phyloP scores from a whole-genome alignment of 116 monocot species.

The Trichopus zeylanicus region DNA sequence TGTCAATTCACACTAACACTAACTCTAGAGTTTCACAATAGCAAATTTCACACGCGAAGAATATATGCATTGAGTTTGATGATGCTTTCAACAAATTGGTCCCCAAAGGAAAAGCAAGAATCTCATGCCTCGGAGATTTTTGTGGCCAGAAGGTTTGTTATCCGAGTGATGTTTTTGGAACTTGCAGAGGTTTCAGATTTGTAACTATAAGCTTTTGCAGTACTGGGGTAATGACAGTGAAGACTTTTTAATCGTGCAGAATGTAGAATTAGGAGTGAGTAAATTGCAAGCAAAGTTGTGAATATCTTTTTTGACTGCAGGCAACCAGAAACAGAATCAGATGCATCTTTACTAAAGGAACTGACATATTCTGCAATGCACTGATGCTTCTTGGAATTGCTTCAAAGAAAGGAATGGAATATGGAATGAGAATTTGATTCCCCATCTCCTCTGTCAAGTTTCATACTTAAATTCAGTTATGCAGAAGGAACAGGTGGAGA shows the following conservation, averaged over 20 bases:
- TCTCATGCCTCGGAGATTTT: too few species aligned
- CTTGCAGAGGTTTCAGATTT: too few species aligned
- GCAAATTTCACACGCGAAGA: conserved; percentile 31
- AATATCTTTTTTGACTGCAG: conserved; percentile 39
- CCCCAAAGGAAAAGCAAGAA: too few species aligned
- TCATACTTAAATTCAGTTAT: conserved; percentile 62
- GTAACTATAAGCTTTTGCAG: conserved; percentile 9
- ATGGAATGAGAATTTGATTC: conserved; percentile 55
- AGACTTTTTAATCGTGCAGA: conserved; percentile 3
- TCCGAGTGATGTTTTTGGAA: too few species aligned
- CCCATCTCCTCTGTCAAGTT: conserved; percentile 50
- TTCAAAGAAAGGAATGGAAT: conserved; percentile 65
- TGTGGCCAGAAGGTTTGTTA: too few species aligned
- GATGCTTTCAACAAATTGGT: conserved; percentile 23
- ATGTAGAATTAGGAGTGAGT: background rate
- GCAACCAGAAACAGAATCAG: conserved; percentile 58
- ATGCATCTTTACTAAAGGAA: conserved; percentile 21
- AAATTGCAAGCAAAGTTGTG: conserved; percentile 13
- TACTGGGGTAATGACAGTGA: conserved; percentile 14
- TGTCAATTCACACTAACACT: conserved; percentile 33
- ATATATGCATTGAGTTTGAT: conserved; percentile 21
- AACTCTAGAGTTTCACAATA: conserved; percentile 38
- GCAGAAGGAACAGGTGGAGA: too few species aligned
- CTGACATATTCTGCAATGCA: conserved; percentile 14
- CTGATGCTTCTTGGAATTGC: conserved; percentile 27